Evolutionary conservation across 2,329 filamentous ascomycete genomes (phyloP).

Genomic region (Epichloe festucae): DNA sequence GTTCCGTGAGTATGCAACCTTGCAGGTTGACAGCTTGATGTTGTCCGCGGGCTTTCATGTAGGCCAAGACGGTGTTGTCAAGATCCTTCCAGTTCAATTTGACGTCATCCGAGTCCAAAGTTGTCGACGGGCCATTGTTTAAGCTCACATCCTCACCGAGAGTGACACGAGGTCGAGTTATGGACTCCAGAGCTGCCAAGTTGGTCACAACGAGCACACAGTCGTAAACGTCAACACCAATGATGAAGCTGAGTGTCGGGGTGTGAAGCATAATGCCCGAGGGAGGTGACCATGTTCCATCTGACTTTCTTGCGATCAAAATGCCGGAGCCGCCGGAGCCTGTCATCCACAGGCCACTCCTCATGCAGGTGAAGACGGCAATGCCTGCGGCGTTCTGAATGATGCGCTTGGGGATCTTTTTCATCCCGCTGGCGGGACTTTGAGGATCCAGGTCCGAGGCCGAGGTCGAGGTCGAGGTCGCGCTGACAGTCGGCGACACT

Average conservation of each 20-base stretch:
- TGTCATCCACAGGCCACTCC: slow-evolving; percentile 81
- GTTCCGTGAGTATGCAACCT: slow-evolving; percentile 43
- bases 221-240: slow-evolving; percentile 91
- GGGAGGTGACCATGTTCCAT: slow-evolving; percentile 83
- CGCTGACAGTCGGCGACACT: background rate
- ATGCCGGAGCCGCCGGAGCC: slow-evolving; percentile 85
- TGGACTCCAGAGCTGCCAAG: slow-evolving; percentile 68
- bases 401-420: slow-evolving; percentile 77
- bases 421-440: slow-evolving; percentile 41
- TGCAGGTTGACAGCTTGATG: slow-evolving; percentile 41
- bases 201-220: slow-evolving; percentile 90
- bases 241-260: slow-evolving; percentile 74
- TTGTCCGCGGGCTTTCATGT: slow-evolving; percentile 45
- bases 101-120: slow-evolving; percentile 37
- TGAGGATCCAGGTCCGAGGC: slow-evolving; percentile 23
- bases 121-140: slow-evolving; percentile 59
- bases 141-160: slow-evolving; percentile 72
- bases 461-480: slow-evolving; percentile 16
- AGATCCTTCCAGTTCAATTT: slow-evolving; percentile 39
- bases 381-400: slow-evolving; percentile 82
- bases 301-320: slow-evolving; percentile 68
- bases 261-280: slow-evolving; percentile 88
- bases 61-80: slow-evolving; percentile 42
- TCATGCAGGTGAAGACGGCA: slow-evolving; percentile 92
- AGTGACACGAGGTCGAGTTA: slow-evolving; percentile 66